A percentile compares a stretch with the other conserved stretches of the same genome.
phyloP scores from a whole-genome alignment of 495 filamentous ascomycete species.

The Cercophora scortea region DNA sequence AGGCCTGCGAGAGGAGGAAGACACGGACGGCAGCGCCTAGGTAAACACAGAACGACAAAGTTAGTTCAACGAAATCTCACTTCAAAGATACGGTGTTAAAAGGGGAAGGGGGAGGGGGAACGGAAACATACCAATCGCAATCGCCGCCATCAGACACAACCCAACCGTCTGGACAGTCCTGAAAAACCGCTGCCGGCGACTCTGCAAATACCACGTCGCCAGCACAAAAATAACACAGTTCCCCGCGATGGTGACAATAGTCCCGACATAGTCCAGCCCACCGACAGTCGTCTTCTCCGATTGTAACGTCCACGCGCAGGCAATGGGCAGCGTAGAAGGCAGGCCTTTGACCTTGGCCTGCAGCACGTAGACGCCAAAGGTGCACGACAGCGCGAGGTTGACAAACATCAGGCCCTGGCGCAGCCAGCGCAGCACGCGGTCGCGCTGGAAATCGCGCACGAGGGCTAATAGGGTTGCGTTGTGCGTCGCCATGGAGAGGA shows the following conservation, averaged over 20 bases:
- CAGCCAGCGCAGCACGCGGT: constrained; percentile 55
- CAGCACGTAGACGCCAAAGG: constrained; percentile 44
- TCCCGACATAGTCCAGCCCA: constrained; percentile 39
- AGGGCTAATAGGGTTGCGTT: constrained; percentile 48
- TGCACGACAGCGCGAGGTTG: constrained; percentile 42
- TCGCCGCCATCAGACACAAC: constrained; percentile 38
- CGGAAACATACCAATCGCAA: constrained; percentile 26
- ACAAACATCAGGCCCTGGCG: constrained; percentile 51
- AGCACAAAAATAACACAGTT: constrained; percentile 43
- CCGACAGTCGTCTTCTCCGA: constrained; percentile 17
- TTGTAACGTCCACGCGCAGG: constrained; percentile 39
- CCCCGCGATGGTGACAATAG: constrained; percentile 43
- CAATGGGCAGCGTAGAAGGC: constrained; percentile 42
- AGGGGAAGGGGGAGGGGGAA: no score
- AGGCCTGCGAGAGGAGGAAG: constrained; percentile 43
- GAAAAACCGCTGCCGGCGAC: constrained; percentile 34
- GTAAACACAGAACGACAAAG: not conserved
- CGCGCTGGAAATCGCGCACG: constrained; percentile 51
- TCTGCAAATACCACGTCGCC: constrained; percentile 50
- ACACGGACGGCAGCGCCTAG: constrained; percentile 41
- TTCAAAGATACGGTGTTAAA: no score
- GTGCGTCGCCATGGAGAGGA: constrained; percentile 51
- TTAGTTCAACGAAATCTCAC: not conserved
- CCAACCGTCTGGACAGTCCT: constrained; percentile 38
- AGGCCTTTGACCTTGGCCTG: constrained; percentile 38